These are phyloP conservation scores for Botryotinia globosa DNA, from an alignment of 2,329 filamentous ascomycete genomes.

Conservation along the genomic window DNA sequence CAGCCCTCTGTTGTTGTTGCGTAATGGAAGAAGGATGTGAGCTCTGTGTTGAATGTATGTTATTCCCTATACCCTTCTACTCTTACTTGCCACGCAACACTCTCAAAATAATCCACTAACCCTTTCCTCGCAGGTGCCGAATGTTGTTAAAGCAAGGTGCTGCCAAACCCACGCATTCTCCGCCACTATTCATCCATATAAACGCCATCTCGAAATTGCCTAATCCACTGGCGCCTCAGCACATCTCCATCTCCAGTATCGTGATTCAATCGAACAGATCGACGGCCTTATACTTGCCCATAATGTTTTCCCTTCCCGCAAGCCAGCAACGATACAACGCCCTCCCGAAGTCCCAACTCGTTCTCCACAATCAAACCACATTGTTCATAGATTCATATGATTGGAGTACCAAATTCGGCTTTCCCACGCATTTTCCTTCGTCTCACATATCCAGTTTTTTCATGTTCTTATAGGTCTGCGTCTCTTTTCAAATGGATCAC, in stretches of 20 bases:
- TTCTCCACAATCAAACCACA: neutral
- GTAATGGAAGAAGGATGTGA: slow-evolving; percentile 51
- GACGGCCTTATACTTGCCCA: neutral
- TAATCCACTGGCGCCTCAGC: neutral
- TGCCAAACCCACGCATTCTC: neutral
- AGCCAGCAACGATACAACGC: slow-evolving; percentile 6
- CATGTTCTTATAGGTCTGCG: neutral
- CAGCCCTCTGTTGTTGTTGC: slow-evolving; percentile 51
- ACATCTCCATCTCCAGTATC: neutral
- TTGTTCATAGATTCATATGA: slow-evolving; percentile 6
- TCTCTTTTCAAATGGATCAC: slow-evolving; percentile 13
- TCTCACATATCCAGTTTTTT: neutral
- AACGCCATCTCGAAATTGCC: slow-evolving; percentile 1
- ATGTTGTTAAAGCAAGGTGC: slow-evolving; percentile 11
- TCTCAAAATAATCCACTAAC: slow-evolving; percentile 3
- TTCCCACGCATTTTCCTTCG: neutral
- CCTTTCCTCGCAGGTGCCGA: slow-evolving; percentile 5
- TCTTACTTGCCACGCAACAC: neutral
- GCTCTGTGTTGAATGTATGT: slow-evolving; percentile 47
- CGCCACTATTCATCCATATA: neutral
- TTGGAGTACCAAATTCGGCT: neutral
- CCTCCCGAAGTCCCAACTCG: neutral
- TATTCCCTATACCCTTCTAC: slow-evolving; percentile 15
- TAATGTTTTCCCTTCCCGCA: neutral
- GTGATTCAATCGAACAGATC: neutral